These are phyloP conservation scores for Penicillium frequentans DNA, from an alignment of 2,329 filamentous ascomycete species.

Conservation along the genomic window DNA sequence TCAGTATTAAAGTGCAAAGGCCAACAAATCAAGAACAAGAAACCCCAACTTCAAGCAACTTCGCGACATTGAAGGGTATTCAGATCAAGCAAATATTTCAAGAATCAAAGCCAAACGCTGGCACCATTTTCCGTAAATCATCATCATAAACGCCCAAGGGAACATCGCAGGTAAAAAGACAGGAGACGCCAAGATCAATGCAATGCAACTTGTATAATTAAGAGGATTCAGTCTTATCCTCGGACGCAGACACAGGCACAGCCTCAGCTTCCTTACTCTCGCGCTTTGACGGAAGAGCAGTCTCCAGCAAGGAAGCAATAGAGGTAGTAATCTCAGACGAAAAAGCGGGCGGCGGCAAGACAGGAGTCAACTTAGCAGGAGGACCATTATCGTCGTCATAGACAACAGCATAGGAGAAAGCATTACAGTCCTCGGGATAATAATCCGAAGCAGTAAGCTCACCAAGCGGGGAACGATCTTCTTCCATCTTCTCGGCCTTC, in stretches of 20 bases:
- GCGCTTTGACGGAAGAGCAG: slow-evolving; percentile 12
- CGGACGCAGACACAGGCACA: slow-evolving; percentile 59
- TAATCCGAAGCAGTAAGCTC: slow-evolving; percentile 69
- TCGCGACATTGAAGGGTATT: slow-evolving; percentile 14
- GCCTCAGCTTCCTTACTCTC: slow-evolving; percentile 47
- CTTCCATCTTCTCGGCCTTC: slow-evolving; percentile 60
- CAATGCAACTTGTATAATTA: slow-evolving; percentile 15
- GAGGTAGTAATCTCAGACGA: slow-evolving; percentile 25
- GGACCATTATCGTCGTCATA: slow-evolving; percentile 49
- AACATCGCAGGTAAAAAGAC: slow-evolving; percentile 4
- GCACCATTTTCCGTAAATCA: slow-evolving; percentile 7
- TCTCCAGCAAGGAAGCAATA: slow-evolving; percentile 27
- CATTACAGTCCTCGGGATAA: slow-evolving; percentile 66
- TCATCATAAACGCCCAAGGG: slow-evolving; percentile 6
- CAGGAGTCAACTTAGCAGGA: not conserved
- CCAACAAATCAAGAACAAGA: slow-evolving; percentile 1
- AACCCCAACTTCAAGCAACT: not conserved
- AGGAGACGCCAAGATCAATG: slow-evolving; percentile 14
- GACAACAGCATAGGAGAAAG: slow-evolving; percentile 61
- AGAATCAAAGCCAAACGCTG: not conserved
- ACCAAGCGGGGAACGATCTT: slow-evolving; percentile 65
- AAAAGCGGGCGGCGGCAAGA: slow-evolving; percentile 12
- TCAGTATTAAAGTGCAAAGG: slow-evolving; percentile 5
- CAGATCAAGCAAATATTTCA: not conserved
- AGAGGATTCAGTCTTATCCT: slow-evolving; percentile 1